Evolutionary conservation across 805 yeast genomes (phyloP), one percentile per base, ranked within the genome.

Genomic region (Metschnikowia lochheadii): DNA sequence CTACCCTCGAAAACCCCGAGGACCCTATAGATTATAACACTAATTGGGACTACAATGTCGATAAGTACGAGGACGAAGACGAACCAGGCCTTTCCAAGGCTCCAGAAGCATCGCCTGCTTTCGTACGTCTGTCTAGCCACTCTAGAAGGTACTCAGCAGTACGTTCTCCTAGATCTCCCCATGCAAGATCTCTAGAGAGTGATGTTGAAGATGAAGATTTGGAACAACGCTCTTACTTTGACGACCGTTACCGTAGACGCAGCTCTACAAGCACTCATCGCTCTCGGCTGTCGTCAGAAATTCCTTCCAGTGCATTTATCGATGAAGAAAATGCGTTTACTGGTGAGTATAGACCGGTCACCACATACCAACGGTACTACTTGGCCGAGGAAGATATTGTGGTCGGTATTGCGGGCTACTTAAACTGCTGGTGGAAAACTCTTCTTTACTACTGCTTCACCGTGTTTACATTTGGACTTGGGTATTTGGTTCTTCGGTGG

Each of bases 331-430:
- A 32, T 20, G 58, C 55, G 7, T 51, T 54, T 13, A 40, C 41
- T 31, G 49, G 50, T 7, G 53, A 53, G 5, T 58, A 44, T 36
- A 40, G 52, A 7, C 77, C 87, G 0, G 66, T 56, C 11, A 66
- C 76, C 45, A 72, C 71, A 49, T 78, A 76, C 56, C 99, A 94
- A 68, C 77, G 97, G 50, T 89, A 87, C 66, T 94, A 92, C 66
- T 80, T 94, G 54, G 91, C 97, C 0, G 98, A 94, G 65, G 99
- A 94, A 64, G 99, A 94, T 71, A 73, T 94, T 61, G 92, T 92
- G 11, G 80, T 94, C 52, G 97, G 96, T 54, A 87, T 94, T 54
- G 99, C 97, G 0, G 98, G 98, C 4, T 94, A 88, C 66, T 67
- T 67, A 48, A 80, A 83, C 14, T 79, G 84, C 11, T 62, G 62